These are phyloP conservation scores for Termitomyces sp. DNA, from an alignment of 768 basidiomycete genomes.

Conservation along the genomic window DNA sequence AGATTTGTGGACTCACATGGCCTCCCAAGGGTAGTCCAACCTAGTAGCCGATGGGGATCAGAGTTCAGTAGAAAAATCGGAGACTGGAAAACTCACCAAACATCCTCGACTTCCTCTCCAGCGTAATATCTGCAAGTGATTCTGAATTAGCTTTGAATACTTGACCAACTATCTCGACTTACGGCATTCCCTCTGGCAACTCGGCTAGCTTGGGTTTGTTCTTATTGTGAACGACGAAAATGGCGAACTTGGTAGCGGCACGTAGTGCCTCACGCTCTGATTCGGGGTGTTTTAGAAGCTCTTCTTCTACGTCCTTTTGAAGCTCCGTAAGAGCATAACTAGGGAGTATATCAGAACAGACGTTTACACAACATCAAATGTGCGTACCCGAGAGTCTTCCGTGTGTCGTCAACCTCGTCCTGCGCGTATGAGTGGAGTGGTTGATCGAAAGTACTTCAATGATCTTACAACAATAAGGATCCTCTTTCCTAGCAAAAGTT, in stretches of 20 bases:
- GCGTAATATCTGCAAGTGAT: conserved; percentile 65
- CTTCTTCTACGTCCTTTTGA: conserved; percentile 80
- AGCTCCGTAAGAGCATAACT: conserved; percentile 93
- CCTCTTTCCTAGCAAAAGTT: conserved; percentile 73
- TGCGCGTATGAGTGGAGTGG: conserved; percentile 25
- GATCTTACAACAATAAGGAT: conserved; percentile 78
- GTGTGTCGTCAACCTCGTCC: conserved; percentile 89
- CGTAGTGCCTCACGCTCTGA: conserved; percentile 68
- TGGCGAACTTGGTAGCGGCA: conserved; percentile 72
- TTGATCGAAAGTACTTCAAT: neutral
- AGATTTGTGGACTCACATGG: conserved; percentile 45
- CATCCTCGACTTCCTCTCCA: conserved; percentile 70
- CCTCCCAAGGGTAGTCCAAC: conserved; percentile 88
- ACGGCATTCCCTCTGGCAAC: conserved; percentile 68
- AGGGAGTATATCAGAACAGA: neutral
- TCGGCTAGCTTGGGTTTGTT: conserved; percentile 80
- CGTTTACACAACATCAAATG: neutral
- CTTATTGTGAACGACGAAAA: conserved; percentile 97
- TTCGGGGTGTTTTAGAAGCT: conserved; percentile 64
- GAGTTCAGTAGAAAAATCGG: no score
- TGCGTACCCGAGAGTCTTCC: conserved; percentile 82
- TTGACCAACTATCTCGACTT: conserved; percentile 23
- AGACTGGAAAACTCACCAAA: conserved; percentile 53
- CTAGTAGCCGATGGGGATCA: conserved; percentile 31
- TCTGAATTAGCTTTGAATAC: conserved; percentile 2